Evolutionary conservation across 2,329 filamentous ascomycete species (phyloP), one percentile per base, ranked within the genome.

Genomic region (Geosmithia morbida): DNA sequence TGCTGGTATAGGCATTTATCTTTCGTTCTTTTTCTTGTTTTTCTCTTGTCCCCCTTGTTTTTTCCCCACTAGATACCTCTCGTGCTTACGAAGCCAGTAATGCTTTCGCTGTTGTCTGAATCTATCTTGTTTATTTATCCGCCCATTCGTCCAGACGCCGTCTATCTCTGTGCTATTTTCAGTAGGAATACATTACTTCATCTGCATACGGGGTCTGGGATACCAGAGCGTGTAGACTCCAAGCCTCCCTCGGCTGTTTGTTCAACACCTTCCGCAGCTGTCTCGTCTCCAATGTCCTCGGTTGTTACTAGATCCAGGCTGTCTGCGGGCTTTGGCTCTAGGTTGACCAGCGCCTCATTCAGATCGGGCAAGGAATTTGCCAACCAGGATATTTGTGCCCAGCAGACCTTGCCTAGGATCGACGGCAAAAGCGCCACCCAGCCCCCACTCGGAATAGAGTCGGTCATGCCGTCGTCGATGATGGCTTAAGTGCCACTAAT

Each of bases 401-500:
- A 64, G 7, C 54, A 53, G 33, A 65, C 53, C 13, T 50, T 58
- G 6, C 62, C 61, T 30, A 57, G 52, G 7, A 43, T 62, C 59
- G 19, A 66, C 55, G 11, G 74, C 80, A 62, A 80, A 87, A 26
- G 74, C 75, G 26, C 82, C 83, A 43, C 73, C 68, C 22, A 66
- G 81, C 69, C 87, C 82, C 82, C 83, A 87, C 46, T 79, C 63
- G 56, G 75, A 83, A 76, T 69, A 20, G 75, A 63, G 57, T 81
- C 81, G 72, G 75, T 81, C 52, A 86, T 83, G 14, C 77, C 72
- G 60, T 87, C 81, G 29, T 81, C 66, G 7, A 86, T 57, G 2
- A 87, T 64, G 3, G 79, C 67, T 47, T 77, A 75, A 22, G 73
- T 72, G 47, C 76, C 77, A 53, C 70, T 73, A 14, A 77, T 68